Base-by-base conservation (phyloP, 2,329 filamentous ascomycete species). In the Pestalotiopsis sp. region DNA sequence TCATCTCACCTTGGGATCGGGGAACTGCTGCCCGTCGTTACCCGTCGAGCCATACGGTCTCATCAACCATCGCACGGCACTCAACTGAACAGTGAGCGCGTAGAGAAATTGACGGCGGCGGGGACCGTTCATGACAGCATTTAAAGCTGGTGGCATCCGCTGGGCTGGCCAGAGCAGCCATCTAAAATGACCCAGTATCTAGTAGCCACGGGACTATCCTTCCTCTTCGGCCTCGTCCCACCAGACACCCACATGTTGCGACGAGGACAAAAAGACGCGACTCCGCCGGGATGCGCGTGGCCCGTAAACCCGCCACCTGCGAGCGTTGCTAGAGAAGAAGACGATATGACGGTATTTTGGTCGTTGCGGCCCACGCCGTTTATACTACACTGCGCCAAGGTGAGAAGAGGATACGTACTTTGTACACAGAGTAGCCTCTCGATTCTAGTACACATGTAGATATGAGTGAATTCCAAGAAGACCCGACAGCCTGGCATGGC, bases 401-500 rank as follows among this genome's bases (percentile, higher is more conserved):
- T 14, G 41, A 45, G 41, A 45, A 45, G 41, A 45, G 41, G 17
- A 45, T 45, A 45, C 12, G 41, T 45, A 52, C 20, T 52, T 52
- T 20, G 17, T 3, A 52, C 17, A n/a, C 3, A 20, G n/a, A 52
- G 20, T 23, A 20, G 45, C 20, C n/a, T n/a, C 17, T n/a, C 45
- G 17, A 9, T 52, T 27, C 25, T 36, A 36, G 57, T 59, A 17
- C 13, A 13, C 11, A 36, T 9, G 13, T 58, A 20, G 55, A 25
- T 13, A 12, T 36, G 31, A 36, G 31, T 36, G 31, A 36, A 59
- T 59, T 23, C 57, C 27, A 14, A 59, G 59, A 39, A 39, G 17
- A 62, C 59, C 59, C 59, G 59, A 62, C 59, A 62, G 36, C 31
- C 31, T n/a, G 59, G 59, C n/a, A 27, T 39, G 31, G 27, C 45